Evolutionary conservation across 352 stramenopile genomes (phyloP).

Genomic region (Phytophthora idaei): DNA sequence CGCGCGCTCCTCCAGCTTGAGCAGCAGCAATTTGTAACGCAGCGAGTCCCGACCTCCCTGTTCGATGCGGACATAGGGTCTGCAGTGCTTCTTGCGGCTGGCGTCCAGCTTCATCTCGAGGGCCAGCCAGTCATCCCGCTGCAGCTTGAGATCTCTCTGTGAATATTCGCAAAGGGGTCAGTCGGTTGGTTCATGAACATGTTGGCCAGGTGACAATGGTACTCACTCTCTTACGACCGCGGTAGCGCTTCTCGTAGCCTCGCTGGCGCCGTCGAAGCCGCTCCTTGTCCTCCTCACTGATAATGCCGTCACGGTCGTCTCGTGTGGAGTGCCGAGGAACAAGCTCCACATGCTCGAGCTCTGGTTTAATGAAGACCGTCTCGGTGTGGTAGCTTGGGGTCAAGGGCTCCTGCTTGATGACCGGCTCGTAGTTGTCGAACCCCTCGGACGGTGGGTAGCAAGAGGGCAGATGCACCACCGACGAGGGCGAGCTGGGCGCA

Average conservation of each 20-base stretch:
- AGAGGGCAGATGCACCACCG: constrained; percentile 22
- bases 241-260: constrained; percentile 50
- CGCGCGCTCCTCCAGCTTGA: constrained; percentile 36
- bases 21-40: constrained; percentile 18
- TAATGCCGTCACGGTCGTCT: background rate
- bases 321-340: background rate
- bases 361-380: constrained; percentile 10
- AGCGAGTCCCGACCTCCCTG: background rate
- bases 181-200: constrained; percentile 8
- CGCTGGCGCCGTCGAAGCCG: constrained; percentile 43
- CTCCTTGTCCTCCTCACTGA: constrained; percentile 31
- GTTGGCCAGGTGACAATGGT: background rate
- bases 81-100: constrained; percentile 21
- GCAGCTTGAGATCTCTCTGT: constrained; percentile 35
- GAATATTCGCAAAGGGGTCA: constrained; percentile 9
- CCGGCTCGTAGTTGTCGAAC: constrained; percentile 1
- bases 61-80: constrained; percentile 20
- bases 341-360: background rate
- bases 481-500: constrained; percentile 29
- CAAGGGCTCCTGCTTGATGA: constrained; percentile 18
- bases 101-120: constrained; percentile 38
- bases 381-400: background rate
- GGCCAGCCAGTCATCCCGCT: constrained; percentile 36
- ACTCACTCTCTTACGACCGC: constrained; percentile 49
- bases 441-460: constrained; percentile 9